Evolutionary conservation across 495 filamentous ascomycete species (phyloP), one percentile per base, ranked within the genome.

Genomic region (Filosporella fistucella): DNA sequence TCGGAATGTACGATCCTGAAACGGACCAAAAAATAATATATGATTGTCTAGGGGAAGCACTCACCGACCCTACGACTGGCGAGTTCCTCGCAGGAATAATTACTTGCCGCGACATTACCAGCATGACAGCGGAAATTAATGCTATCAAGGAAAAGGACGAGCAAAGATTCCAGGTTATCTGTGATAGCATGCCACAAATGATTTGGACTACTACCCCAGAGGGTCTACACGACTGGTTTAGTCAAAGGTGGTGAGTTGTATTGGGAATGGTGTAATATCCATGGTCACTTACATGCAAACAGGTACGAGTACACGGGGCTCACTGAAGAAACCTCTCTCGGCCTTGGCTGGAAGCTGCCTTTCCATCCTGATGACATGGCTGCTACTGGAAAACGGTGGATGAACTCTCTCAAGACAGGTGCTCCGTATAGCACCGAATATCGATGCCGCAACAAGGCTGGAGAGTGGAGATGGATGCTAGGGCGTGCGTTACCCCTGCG

Each of bases 391-490:
- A 66, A 65, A 41, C 55, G 70, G 38, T 88, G 82, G 82, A 44
- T 51, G 16, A 76, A 76, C 41, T 79, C 71, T 39, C 57, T 88
- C 14, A 54, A 55, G 16, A 86, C 84, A 13, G 85, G 85, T 11
- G 77, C 84, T 18, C 72, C 78, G 18, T 88, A 81, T 55, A 59
- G 60, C 26, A 76, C 71, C 11, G 85, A 89, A 56, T 88, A 86
- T 50, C 77, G 85, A n/a, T 82, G 77, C 41, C 67, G 63, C 37
- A 76, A 70, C 32, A 70, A 74, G 30, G 70, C 79, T 39, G 83
- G 81, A 3, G 76, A 80, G 33, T 87, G 75, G 76, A 67, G 82
- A 33, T 87, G 83, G 84, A 86, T 89, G 74, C 65, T 87, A 4
- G 80, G 78, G 25, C 70, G 77, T 30, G 85, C 82, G 1, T 49